phyloP scores from a whole-genome alignment of 768 basidiomycete genomes.

The Pleurotus tuber-regium region DNA sequence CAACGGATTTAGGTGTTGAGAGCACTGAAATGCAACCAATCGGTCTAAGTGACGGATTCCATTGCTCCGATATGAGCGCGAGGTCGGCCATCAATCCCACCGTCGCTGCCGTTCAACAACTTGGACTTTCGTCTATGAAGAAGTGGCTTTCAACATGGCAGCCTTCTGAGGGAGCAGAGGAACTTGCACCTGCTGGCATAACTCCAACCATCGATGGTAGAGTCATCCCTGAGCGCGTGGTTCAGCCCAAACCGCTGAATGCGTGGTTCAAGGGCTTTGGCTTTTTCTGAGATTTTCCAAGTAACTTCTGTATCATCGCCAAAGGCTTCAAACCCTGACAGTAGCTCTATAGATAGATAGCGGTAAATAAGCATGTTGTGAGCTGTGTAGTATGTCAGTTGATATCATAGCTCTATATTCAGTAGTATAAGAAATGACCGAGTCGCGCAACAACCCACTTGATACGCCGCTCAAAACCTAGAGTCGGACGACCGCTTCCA shows the following conservation, averaged over 20 bases:
- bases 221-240: constrained; percentile 5
- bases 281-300: neutral
- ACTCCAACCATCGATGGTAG: constrained; percentile 14
- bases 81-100: constrained; percentile 42
- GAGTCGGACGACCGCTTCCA: too few relatives aligned
- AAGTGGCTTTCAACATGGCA: constrained; percentile 44
- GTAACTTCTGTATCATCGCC: too few relatives aligned
- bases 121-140: constrained; percentile 51
- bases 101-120: constrained; percentile 48
- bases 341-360: too few relatives aligned
- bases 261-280: constrained; percentile 31
- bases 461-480: too few relatives aligned
- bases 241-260: constrained; percentile 27
- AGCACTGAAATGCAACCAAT: constrained; percentile 58
- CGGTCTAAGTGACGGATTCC: constrained; percentile 58
- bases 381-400: too few relatives aligned
- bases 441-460: too few relatives aligned
- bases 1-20: constrained; percentile 40
- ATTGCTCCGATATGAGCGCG: constrained; percentile 56
- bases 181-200: constrained; percentile 8
- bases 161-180: constrained; percentile 13
- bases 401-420: too few relatives aligned
- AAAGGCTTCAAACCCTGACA: too few relatives aligned
- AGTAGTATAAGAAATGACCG: too few relatives aligned
- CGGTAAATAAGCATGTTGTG: too few relatives aligned